Conservation (phyloP, 352 stramenopile genomes). For the Elongisporangium anandrum region DNA sequence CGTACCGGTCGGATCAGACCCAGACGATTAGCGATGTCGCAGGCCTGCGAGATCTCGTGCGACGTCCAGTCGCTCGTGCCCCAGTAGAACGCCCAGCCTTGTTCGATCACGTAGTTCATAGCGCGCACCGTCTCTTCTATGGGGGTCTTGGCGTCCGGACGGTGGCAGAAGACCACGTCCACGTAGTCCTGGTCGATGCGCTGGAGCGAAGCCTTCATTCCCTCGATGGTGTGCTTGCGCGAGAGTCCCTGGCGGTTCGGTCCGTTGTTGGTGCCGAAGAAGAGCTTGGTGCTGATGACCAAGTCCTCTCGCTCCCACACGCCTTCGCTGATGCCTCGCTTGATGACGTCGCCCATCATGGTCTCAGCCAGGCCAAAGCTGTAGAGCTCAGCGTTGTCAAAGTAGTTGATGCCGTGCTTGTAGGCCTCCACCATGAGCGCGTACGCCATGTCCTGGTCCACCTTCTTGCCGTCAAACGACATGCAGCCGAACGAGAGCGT, state of each 20-base stretch:
- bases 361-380: conserved; percentile 11
- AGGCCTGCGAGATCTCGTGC: conserved; percentile 43
- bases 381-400: conserved; percentile 30
- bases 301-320: conserved; percentile 20
- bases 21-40: conserved; percentile 27
- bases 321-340: conserved; percentile 13
- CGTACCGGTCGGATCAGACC: conserved; percentile 25
- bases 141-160: conserved; percentile 38
- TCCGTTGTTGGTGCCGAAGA: conserved; percentile 11
- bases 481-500: conserved; percentile 8
- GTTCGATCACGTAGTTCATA: conserved; percentile 41
- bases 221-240: conserved; percentile 36
- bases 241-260: conserved; percentile 6
- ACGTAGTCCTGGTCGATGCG: conserved; percentile 37
- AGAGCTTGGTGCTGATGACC: conserved; percentile 30
- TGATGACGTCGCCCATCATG: conserved; percentile 21
- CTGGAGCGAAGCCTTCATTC: conserved; percentile 31
- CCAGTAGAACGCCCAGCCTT: conserved; percentile 35
- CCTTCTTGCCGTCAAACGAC: conserved; percentile 1
- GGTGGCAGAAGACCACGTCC: conserved; percentile 53
- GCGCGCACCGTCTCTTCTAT: conserved; percentile 51
- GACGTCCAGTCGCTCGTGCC: conserved; percentile 56
- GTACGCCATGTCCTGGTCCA: conserved; percentile 12
- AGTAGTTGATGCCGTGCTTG: conserved; percentile 30
- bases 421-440: conserved; percentile 13